Conservation (phyloP, 2,329 filamentous ascomycete genomes). For the Bisporella sp. region DNA sequence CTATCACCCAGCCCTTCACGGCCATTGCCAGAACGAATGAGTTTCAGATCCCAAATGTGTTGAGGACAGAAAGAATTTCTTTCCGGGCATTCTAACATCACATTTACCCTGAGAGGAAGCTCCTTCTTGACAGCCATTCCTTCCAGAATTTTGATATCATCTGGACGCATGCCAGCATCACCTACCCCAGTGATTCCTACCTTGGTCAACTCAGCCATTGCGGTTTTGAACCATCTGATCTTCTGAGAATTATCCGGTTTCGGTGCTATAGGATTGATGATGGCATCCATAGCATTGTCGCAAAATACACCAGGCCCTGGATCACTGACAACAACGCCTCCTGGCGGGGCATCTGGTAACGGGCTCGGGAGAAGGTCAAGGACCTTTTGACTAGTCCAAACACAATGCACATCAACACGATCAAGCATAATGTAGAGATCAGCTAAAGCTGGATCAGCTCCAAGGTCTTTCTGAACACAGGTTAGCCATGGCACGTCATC, state of each 20-base stretch:
- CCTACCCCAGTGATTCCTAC: slow-evolving; percentile 63
- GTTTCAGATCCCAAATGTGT: slow-evolving; percentile 34
- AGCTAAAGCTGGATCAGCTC: slow-evolving; percentile 42
- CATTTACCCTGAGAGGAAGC: slow-evolving; percentile 58
- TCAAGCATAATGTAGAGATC: slow-evolving; percentile 62
- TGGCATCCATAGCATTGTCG: slow-evolving; percentile 60
- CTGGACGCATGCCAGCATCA: slow-evolving; percentile 55
- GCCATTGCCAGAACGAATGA: slow-evolving; percentile 10
- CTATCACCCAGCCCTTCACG: slow-evolving; percentile 9
- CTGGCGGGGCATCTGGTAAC: slow-evolving; percentile 43
- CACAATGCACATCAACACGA: slow-evolving; percentile 63
- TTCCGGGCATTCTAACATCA: slow-evolving; percentile 60
- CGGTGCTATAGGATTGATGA: slow-evolving; percentile 50
- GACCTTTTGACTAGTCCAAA: slow-evolving; percentile 60
- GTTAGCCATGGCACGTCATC: neutral
- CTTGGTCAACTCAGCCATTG: slow-evolving; percentile 55
- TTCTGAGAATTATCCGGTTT: slow-evolving; percentile 47
- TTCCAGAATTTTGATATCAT: slow-evolving; percentile 46
- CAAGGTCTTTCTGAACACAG: slow-evolving; percentile 44
- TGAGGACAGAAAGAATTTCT: slow-evolving; percentile 58
- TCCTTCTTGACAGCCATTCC: slow-evolving; percentile 42
- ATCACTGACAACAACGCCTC: slow-evolving; percentile 54
- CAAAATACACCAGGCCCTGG: slow-evolving; percentile 64
- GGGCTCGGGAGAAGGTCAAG: slow-evolving; percentile 50
- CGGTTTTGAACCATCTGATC: slow-evolving; percentile 46